These are phyloP conservation scores for Cyclotella kingstonii DNA, from an alignment of 108 stramenopile genomes.

Conservation along the genomic window DNA sequence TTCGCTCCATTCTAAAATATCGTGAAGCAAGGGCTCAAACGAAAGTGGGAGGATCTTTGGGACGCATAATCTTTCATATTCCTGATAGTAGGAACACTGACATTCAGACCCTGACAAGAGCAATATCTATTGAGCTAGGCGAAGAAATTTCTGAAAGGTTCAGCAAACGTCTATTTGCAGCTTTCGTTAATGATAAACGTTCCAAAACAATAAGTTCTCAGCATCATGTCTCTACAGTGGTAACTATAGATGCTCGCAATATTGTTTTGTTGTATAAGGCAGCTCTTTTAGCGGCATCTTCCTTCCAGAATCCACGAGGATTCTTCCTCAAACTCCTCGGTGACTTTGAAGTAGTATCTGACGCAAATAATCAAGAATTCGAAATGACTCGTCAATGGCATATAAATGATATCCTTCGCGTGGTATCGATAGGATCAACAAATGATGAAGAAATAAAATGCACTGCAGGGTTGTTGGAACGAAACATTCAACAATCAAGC, in stretches of 20 bases:
- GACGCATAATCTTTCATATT: conserved; percentile 5
- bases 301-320: conserved; percentile 17
- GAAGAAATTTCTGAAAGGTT: conserved; percentile 12
- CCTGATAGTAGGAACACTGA: conserved; percentile 10
- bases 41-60: conserved; percentile 7
- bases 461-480: conserved; percentile 14
- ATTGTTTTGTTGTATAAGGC: conserved; percentile 17
- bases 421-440: conserved; percentile 24
- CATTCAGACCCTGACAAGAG: conserved; percentile 1
- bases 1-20: no score
- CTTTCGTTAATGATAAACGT: not conserved
- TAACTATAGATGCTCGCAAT: conserved; percentile 16
- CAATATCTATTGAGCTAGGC: conserved; percentile 11
- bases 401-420: conserved; percentile 3
- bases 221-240: not conserved
- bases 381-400: not conserved
- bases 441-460: conserved; percentile 8
- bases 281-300: conserved; percentile 8
- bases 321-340: conserved; percentile 19
- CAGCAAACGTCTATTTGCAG: conserved; percentile 7
- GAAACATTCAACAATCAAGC: not conserved
- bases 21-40: no score
- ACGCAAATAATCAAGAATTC: not conserved
- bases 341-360: conserved; percentile 8
- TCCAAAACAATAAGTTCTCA: no score